Conservation (phyloP, 1,284 basidiomycete species). For the Erythrobasidium hasegawianum region DNA sequence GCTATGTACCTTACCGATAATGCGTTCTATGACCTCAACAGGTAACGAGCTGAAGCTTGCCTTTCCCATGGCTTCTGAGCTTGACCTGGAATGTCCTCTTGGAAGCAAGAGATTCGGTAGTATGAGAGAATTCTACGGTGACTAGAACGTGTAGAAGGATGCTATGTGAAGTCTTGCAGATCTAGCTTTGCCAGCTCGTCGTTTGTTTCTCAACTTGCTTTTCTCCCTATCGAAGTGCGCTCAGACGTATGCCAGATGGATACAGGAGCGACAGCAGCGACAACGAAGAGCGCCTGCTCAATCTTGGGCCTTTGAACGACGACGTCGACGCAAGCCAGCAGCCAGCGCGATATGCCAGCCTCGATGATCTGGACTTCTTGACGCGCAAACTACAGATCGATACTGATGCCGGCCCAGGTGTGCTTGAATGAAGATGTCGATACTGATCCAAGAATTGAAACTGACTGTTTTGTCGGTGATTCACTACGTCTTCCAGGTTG, state of each 20-base stretch:
- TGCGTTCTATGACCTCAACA: slow-evolving; percentile 32
- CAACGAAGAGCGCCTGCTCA: slow-evolving; percentile 11
- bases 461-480: background rate
- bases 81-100: too few species aligned
- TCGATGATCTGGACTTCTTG: slow-evolving; percentile 30
- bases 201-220: too few species aligned
- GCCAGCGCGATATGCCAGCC: slow-evolving; percentile 23
- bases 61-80: background rate
- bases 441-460: background rate
- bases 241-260: background rate
- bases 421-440: background rate
- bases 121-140: too few species aligned
- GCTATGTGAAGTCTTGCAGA: too few species aligned
- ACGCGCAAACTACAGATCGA: slow-evolving; percentile 10
- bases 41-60: slow-evolving; percentile 16
- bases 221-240: background rate
- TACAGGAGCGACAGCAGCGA: slow-evolving; percentile 9
- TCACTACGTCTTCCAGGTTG: too few species aligned
- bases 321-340: background rate
- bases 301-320: slow-evolving; percentile 23
- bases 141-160: too few species aligned
- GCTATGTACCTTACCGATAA: slow-evolving; percentile 31
- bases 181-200: too few species aligned
- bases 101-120: too few species aligned
- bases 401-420: slow-evolving; percentile 32